Percentiles rank a stretch among this genome's conserved stretches.
These are phyloP conservation scores for Setomelanomma holmii DNA, from an alignment of 2,329 filamentous ascomycete genomes.

Conservation along the genomic window DNA sequence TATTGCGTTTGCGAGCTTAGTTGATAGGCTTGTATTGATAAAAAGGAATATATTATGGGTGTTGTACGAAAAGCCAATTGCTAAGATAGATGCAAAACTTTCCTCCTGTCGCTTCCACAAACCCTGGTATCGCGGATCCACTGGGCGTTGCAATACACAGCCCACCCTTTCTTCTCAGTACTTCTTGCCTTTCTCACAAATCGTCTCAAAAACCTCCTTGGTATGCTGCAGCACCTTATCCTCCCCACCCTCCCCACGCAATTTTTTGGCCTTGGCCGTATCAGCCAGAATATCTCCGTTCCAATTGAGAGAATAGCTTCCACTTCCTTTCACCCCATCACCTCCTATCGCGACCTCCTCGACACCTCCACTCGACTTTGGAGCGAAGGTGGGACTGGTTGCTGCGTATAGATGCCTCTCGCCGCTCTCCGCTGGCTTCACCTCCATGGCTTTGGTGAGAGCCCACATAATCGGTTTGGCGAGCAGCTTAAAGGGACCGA, in stretches of 20 bases:
- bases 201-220: slow-evolving; percentile 39
- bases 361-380: slow-evolving; percentile 13
- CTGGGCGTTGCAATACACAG: too few species aligned
- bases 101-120: too few species aligned
- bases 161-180: too few species aligned
- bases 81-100: too few species aligned
- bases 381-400: slow-evolving; percentile 34
- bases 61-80: too few species aligned
- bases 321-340: slow-evolving; percentile 34
- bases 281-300: slow-evolving; percentile 27
- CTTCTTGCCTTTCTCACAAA: slow-evolving; percentile 30
- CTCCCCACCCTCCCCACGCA: slow-evolving; percentile 31
- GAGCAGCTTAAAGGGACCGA: slow-evolving; percentile 8
- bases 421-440: slow-evolving; percentile 37
- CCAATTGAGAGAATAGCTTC: slow-evolving; percentile 36
- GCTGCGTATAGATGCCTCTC: slow-evolving; percentile 43
- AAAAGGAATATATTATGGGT: too few species aligned
- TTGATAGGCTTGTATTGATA: too few species aligned
- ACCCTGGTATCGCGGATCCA: too few species aligned
- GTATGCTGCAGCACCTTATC: slow-evolving; percentile 43
- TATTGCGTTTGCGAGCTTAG: too few species aligned
- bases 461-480: slow-evolving; percentile 10
- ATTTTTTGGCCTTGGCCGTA: slow-evolving; percentile 18
- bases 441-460: slow-evolving; percentile 23
- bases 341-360: slow-evolving; percentile 24